phyloP scores from a whole-genome alignment of 495 filamentous ascomycete species.

The Penicillium angulare region DNA sequence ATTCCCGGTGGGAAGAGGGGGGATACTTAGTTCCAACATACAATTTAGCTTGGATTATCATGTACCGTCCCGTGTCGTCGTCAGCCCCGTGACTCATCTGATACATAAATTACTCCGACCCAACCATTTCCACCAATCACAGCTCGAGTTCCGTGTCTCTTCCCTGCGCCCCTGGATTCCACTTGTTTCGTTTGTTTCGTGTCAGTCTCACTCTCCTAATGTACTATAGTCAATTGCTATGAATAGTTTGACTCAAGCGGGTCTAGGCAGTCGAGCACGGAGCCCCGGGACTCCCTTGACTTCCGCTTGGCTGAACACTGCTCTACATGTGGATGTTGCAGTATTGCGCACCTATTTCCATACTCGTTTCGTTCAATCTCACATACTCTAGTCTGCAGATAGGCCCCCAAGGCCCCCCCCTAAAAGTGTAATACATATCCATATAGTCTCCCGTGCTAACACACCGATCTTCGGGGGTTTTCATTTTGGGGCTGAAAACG shows the following conservation, averaged over 20 bases:
- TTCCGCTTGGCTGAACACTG: background rate
- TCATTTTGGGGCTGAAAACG: background rate
- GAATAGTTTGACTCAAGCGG: too few species aligned
- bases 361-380: too few species aligned
- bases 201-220: background rate
- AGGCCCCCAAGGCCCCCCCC: background rate
- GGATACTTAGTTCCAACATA: constrained; percentile 2
- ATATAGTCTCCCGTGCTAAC: background rate
- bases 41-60: background rate
- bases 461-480: background rate
- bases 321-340: background rate
- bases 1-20: background rate
- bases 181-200: constrained; percentile 2
- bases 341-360: too few species aligned
- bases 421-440: too few species aligned
- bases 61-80: constrained; percentile 3
- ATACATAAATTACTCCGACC: constrained; percentile 5
- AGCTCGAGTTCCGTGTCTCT: background rate
- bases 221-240: background rate
- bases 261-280: too few species aligned
- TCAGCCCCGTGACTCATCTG: background rate
- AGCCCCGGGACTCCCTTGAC: too few species aligned
- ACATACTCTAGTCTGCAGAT: too few species aligned
- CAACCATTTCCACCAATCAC: background rate
- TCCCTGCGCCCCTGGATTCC: constrained; percentile 28